Evolutionary conservation across 768 basidiomycete species (phyloP), one percentile per base, ranked within the genome.

Genomic region (Phaeotremella skinneri): DNA sequence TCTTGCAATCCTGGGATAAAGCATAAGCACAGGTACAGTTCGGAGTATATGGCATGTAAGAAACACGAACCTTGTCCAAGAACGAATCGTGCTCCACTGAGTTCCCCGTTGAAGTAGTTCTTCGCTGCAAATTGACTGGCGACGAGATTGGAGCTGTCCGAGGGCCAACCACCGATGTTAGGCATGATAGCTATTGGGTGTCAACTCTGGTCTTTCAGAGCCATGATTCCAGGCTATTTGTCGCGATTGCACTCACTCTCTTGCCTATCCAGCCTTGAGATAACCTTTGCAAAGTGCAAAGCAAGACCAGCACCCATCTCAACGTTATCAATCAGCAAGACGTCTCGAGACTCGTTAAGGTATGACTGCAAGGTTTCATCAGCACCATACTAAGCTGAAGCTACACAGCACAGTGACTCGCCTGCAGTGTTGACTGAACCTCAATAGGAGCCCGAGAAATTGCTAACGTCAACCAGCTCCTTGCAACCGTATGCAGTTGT

Each of bases 241-340:
- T n/a, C n/a, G n/a, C n/a, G n/a, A n/a, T n/a, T n/a, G n/a, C n/a
- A 45, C 43, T 45, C 43, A 85, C 90, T 83, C 75, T 83, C 81
- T 58, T 83, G 80, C 45, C 84, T 83, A 7, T 88, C 86, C 23
- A 91, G 78, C 9, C 86, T 82, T 49, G 89, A 87, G 58, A 91
- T 86, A 1, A 85, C 83, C 72, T 87, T 90, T 2, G 86, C 90
- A 76, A 87, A 91, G 41, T 87, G 85, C 71, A 93, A 82, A 4
- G 94, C 94, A 34, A 94, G 78, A 16, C 91, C 89, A 16, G 92
- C 89, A 2, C 94, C 94, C 50, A 99, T 82, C 77, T 98, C 94
- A 6, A 90, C 85, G 27, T 85, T 82, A 52, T 88, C 87, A 2
- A 86, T 79, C n/a, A 85, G 81, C 11, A 85, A 81, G 4, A 84